Evolutionary conservation across 176 grass and related monocot species (phyloP), one percentile per base, ranked within the genome.

Genomic region (Musa acuminata): DNA sequence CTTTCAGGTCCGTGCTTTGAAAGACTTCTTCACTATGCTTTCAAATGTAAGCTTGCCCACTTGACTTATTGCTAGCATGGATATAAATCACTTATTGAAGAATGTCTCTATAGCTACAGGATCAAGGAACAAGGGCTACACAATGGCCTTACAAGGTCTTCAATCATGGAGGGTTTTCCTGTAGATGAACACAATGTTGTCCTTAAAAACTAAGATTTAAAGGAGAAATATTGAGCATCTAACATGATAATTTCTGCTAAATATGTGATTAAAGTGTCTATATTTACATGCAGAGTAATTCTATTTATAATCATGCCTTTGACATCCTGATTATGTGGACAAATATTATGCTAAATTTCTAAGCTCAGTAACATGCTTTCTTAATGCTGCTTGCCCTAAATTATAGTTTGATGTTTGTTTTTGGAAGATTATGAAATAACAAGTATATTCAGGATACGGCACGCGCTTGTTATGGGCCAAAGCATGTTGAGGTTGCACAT

Each of bases 381-480:
- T n/a, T 71, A 48, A 16, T 62, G 16, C 29, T 83, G 49, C 1
- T 78, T 78, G 71, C 19, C 66, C 81, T 53, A 78, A 13, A 22
- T 66, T 63, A 78, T 86, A 19, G 53, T 74, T 77, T 21, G 75
- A 13, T 60, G 66, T 11, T 60, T 72, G 12, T 73, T 87, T 74
- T 84, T 26, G 60, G 60, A 58, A 19, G 55, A 24, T 55, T 27
- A 53, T 20, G 35, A 67, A 82, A n/a, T 81, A 53, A 64, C 72
- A 55, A 55, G 69, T 83, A 79, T 73, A 71, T 85, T 58, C 78
- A 99, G 95, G 95, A 99, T 53, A 70, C 95, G 26, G 88, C 78
- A n/a, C 90, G 95, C 84, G 90, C 84, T 49, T 99, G 90, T 87
- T 99, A 99, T 83, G 95, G 95, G 62, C 90, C 90, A 82, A 91